phyloP scores from a whole-genome alignment of 1,139 yeast genomes.

The Candida neerlandica region DNA sequence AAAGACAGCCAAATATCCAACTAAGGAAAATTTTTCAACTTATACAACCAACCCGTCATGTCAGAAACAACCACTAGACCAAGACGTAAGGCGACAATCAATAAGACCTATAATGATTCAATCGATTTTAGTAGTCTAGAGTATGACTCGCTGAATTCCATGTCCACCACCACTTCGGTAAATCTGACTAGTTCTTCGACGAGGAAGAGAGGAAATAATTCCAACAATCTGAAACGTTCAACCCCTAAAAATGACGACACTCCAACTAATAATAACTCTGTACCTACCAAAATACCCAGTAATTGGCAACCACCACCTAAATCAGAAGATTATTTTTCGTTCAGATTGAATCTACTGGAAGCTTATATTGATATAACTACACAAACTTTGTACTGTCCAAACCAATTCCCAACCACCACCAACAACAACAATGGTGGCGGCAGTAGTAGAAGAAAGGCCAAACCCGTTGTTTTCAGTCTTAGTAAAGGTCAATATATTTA shows the following conservation, averaged over 20 bases:
- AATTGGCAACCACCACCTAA: conserved; percentile 46
- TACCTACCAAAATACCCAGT: conserved; percentile 25
- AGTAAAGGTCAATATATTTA: conserved; percentile 71
- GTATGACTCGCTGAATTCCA: conserved; percentile 11
- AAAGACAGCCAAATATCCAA: no score
- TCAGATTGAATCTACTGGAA: conserved; percentile 33
- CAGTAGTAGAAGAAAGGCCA: conserved; percentile 5
- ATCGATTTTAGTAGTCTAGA: conserved; percentile 23
- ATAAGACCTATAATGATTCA: conserved; percentile 45
- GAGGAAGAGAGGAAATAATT: conserved; percentile 6
- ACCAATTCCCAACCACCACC: conserved; percentile 21
- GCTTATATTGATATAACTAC: conserved; percentile 36
- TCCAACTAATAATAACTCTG: conserved; percentile 9
- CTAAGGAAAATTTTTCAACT: neutral
- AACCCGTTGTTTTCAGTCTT: conserved; percentile 25
- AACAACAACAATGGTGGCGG: conserved; percentile 14
- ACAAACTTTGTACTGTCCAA: conserved; percentile 41
- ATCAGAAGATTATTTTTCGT: conserved; percentile 39
- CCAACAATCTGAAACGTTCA: neutral
- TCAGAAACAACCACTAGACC: conserved; percentile 34
- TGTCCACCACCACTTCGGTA: conserved; percentile 7
- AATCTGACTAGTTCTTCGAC: conserved; percentile 4
- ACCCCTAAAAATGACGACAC: conserved; percentile 5
- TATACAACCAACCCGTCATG: conserved; percentile 17
- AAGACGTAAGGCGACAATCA: conserved; percentile 47